Conservation (phyloP, 129 eudicot species). For the Rutidosis leptorrhynchoides region DNA sequence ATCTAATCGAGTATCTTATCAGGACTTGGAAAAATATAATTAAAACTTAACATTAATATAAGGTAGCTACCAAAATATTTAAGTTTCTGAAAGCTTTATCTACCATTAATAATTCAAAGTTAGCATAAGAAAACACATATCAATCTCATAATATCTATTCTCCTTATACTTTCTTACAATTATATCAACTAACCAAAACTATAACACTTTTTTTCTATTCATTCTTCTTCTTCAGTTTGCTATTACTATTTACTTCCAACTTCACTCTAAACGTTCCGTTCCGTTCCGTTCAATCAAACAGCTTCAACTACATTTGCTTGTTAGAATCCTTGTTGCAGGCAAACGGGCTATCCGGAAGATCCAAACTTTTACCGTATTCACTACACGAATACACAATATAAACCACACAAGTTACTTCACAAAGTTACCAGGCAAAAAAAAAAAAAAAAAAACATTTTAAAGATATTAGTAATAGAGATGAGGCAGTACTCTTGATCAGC, state of each 20-base stretch:
- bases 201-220: conserved; percentile 19
- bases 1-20: no score
- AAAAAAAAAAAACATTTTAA: neutral
- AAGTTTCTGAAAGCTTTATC: conserved; percentile 23
- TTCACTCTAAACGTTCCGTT: conserved; percentile 21
- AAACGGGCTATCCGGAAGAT: conserved; percentile 76
- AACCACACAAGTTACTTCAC: conserved; percentile 14
- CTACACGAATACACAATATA: conserved; percentile 6
- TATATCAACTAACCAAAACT: no score
- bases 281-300: conserved; percentile 19
- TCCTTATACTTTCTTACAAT: no score
- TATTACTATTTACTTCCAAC: conserved; percentile 31
- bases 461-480: conserved; percentile 2
- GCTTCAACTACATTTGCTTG: conserved; percentile 38
- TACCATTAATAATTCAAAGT: conserved; percentile 30
- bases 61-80: no score
- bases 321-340: conserved; percentile 41
- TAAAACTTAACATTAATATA: no score
- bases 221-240: conserved; percentile 32
- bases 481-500: conserved; percentile 40
- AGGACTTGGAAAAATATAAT: no score
- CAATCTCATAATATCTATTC: no score
- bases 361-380: conserved; percentile 39
- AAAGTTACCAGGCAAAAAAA: conserved; percentile 14
- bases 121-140: conserved; percentile 32